Evolutionary conservation across 179 eudicot species (phyloP).

Genomic region (Silene coronaria): DNA sequence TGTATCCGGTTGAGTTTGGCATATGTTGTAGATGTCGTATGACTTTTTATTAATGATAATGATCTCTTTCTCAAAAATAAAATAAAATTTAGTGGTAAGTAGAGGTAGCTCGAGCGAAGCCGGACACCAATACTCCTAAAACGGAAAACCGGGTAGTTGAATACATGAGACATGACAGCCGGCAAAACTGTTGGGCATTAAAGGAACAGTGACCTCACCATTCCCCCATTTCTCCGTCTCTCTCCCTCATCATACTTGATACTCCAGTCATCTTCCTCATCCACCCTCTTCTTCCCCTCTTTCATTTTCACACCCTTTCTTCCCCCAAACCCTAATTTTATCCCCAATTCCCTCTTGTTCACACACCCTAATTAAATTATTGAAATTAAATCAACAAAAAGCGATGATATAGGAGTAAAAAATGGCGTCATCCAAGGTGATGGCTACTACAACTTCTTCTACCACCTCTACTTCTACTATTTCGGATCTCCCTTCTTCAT

Average conservation of each 20-base stretch:
- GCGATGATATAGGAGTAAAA: conserved; percentile 16
- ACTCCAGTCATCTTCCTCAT: background rate
- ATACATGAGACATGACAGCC: background rate
- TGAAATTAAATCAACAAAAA: background rate
- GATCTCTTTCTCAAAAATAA: no score
- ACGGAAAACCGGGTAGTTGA: background rate
- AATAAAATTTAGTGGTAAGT: no score
- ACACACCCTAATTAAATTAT: background rate
- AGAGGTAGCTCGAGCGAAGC: no score
- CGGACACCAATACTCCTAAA: no score
- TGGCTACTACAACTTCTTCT: conserved; percentile 19
- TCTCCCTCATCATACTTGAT: background rate
- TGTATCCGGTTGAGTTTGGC: no score
- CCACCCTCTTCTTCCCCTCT: background rate
- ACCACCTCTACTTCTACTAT: conserved; percentile 28
- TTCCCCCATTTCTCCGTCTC: background rate
- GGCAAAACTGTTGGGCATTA: conserved; percentile 1
- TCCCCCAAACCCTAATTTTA: background rate
- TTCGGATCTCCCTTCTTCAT: conserved; percentile 26
- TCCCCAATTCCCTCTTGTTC: background rate
- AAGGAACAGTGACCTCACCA: background rate
- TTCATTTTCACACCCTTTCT: background rate
- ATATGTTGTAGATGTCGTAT: no score
- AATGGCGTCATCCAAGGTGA: conserved; percentile 36
- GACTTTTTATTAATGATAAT: no score